These are phyloP conservation scores for Neurospora sp. DNA, from an alignment of 495 filamentous ascomycete species.

Conservation along the genomic window DNA sequence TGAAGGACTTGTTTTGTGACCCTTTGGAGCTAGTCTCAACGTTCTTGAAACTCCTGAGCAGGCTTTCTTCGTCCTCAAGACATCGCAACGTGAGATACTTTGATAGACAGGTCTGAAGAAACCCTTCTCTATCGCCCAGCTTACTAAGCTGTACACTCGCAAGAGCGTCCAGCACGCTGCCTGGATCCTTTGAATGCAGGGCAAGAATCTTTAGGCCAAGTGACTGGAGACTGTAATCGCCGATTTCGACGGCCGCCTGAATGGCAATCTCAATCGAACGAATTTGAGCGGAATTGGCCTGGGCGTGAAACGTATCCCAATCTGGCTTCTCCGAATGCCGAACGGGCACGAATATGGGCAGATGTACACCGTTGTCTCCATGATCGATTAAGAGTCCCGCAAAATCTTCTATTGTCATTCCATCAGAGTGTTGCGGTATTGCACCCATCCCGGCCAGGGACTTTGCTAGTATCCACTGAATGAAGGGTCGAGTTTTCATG, in stretches of 20 bases:
- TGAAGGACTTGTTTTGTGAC: neutral
- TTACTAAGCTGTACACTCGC: conserved; percentile 5
- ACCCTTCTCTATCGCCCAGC: conserved; percentile 14
- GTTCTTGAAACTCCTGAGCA: neutral
- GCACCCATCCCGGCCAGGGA: conserved; percentile 2
- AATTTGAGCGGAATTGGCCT: neutral
- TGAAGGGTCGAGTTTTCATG: conserved; percentile 14
- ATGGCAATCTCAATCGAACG: conserved; percentile 6
- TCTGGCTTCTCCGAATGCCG: conserved; percentile 3
- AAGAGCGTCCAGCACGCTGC: conserved; percentile 3
- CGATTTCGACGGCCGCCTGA: conserved; percentile 5
- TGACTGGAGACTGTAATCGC: conserved; percentile 11
- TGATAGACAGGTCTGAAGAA: conserved; percentile 9
- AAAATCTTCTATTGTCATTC: conserved; percentile 1
- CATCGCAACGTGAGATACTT: conserved; percentile 5
- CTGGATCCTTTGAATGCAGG: conserved; percentile 8
- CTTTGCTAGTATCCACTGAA: conserved; percentile 14
- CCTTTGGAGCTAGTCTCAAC: neutral
- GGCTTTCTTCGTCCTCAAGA: neutral
- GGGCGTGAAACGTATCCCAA: conserved; percentile 7
- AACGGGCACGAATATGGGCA: conserved; percentile 12
- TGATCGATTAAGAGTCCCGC: conserved; percentile 2
- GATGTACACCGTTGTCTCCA: conserved; percentile 1
- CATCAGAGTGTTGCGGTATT: neutral
- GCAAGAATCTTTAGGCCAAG: conserved; percentile 9